A percentile compares a stretch with the other conserved stretches of the same genome.
Evolutionary conservation across 176 grass and related monocot species (phyloP).

Genomic region (Chloris gayana): DNA sequence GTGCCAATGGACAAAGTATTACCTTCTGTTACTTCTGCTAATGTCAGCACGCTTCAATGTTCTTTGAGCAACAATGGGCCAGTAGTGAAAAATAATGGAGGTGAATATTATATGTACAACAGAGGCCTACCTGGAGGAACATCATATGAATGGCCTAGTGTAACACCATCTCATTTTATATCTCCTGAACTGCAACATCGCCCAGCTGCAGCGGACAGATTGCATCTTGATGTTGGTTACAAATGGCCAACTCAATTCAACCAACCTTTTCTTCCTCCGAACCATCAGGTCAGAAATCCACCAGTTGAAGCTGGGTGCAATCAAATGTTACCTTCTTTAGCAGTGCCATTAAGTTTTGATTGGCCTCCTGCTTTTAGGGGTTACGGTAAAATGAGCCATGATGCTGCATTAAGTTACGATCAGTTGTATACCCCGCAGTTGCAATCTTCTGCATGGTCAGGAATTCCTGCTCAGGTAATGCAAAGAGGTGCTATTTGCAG

Average conservation of each 20-base stretch:
- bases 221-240: constrained; percentile 86
- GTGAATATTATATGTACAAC: constrained; percentile 62
- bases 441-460: constrained; percentile 69
- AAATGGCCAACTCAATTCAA: constrained; percentile 68
- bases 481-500: constrained; percentile 59
- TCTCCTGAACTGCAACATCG: constrained; percentile 64
- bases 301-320: constrained; percentile 61
- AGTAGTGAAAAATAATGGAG: constrained; percentile 50
- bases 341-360: constrained; percentile 88
- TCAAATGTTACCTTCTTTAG: constrained; percentile 63
- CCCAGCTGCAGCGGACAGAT: constrained; percentile 68
- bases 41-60: constrained; percentile 45
- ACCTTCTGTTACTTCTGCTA: constrained; percentile 46
- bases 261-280: constrained; percentile 64
- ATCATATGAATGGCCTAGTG: constrained; percentile 71
- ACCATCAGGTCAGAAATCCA: constrained; percentile 60
- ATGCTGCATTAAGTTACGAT: constrained; percentile 69
- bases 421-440: constrained; percentile 61
- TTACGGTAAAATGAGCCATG: constrained; percentile 62
- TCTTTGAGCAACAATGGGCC: constrained; percentile 45
- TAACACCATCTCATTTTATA: constrained; percentile 60
- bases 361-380: constrained; percentile 95
- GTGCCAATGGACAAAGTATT: constrained; percentile 33
- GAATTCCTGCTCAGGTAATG: constrained; percentile 59
- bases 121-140: constrained; percentile 59